These are phyloP conservation scores for Oligophagozyma castellii DNA, from an alignment of 1,139 yeast species.

Conservation along the genomic window DNA sequence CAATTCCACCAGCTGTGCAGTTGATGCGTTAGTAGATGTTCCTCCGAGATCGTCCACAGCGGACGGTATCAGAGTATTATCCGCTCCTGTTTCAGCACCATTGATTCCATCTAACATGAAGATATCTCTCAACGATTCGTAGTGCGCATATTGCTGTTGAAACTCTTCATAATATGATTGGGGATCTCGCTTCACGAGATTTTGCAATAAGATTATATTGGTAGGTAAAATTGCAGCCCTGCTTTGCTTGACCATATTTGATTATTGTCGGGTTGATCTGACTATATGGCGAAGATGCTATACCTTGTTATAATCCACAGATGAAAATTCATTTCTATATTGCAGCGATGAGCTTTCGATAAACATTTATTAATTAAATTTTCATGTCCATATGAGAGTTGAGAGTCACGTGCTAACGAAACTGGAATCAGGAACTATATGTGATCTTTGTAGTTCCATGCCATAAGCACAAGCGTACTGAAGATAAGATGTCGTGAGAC, in stretches of 20 bases:
- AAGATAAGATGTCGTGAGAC: too few relatives aligned
- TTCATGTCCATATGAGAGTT: too few relatives aligned
- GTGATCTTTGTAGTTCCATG: too few relatives aligned
- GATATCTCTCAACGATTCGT: constrained; percentile 78
- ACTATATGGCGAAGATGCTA: too few relatives aligned
- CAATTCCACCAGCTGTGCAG: constrained; percentile 65
- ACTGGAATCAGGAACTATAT: too few relatives aligned
- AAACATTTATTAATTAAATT: too few relatives aligned
- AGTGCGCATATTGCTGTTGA: constrained; percentile 81
- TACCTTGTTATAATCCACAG: background rate
- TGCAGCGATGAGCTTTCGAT: too few relatives aligned
- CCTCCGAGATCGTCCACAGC: constrained; percentile 8
- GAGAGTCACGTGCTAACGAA: too few relatives aligned
- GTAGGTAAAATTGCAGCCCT: constrained; percentile 89
- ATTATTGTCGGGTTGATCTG: constrained; percentile 1
- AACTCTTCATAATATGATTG: constrained; percentile 89
- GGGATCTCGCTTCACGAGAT: constrained; percentile 87
- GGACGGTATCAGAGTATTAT: too few relatives aligned
- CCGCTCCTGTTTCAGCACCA: constrained; percentile 11
- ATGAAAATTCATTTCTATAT: background rate
- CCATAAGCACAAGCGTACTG: too few relatives aligned
- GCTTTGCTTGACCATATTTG: constrained; percentile 64
- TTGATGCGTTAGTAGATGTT: constrained; percentile 30
- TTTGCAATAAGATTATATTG: constrained; percentile 80
- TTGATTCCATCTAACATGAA: constrained; percentile 34